Evolutionary conservation across 2,329 filamentous ascomycete species (phyloP).

Genomic region (Cryphonectria naterciae): DNA sequence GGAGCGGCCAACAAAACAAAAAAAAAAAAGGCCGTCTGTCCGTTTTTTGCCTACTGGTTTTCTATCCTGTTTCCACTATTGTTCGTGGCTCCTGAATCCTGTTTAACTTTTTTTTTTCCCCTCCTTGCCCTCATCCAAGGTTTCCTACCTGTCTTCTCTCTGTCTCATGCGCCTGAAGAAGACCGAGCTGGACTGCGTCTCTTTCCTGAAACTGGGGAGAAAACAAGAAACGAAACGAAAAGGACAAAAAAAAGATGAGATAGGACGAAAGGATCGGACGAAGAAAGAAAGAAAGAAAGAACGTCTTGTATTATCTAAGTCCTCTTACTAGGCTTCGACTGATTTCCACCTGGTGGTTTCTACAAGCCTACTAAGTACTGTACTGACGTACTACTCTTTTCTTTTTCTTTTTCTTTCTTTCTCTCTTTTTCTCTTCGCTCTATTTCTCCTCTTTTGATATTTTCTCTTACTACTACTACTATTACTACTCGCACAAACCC

Average conservation of each 20-base stretch:
- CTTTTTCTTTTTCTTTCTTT: not conserved
- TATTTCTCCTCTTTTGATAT: not conserved
- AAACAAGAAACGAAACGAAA: not conserved
- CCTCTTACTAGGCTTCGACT: not conserved
- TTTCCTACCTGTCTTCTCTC: not conserved
- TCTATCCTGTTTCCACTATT: not conserved
- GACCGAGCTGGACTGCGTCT: not conserved
- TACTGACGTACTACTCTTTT: not conserved
- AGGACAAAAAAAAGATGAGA: not conserved
- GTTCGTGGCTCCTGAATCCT: not conserved
- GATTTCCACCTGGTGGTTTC: not conserved
- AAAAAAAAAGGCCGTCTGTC: not conserved
- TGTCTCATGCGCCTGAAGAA: not conserved
- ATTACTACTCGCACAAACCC: not conserved
- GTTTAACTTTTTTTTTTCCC: not conserved
- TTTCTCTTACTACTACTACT: not conserved
- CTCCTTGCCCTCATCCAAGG: no score
- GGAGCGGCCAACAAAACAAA: not conserved
- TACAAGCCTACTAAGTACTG: not conserved
- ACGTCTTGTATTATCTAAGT: not conserved
- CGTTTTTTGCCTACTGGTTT: not conserved
- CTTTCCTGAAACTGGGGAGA: not conserved
- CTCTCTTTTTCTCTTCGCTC: not conserved
- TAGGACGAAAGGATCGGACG: not conserved
- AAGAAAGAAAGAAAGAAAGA: not conserved